Percentiles rank a stretch among this genome's conserved stretches.
phyloP scores from a whole-genome alignment of 306 rosid genomes.

The Sphenostylis stenocarpa region DNA sequence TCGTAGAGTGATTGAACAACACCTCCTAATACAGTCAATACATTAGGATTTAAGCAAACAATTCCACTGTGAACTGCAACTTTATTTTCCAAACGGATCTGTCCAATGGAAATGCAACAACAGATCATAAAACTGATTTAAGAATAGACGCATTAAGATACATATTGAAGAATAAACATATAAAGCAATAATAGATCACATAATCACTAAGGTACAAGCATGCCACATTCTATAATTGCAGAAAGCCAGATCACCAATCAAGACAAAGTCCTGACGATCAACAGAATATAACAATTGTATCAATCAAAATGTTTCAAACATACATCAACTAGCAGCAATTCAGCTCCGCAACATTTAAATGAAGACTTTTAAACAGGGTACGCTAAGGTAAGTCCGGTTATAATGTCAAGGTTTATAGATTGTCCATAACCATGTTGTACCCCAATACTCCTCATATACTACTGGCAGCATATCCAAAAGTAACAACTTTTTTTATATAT shows the following conservation, averaged over 20 bases:
- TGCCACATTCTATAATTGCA: background rate
- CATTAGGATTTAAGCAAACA: slow-evolving; percentile 72
- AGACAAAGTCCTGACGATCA: background rate
- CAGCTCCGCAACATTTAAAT: background rate
- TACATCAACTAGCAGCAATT: background rate
- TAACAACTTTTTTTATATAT: too few relatives aligned
- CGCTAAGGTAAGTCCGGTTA: too few relatives aligned
- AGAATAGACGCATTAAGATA: slow-evolving; percentile 1
- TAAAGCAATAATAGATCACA: background rate
- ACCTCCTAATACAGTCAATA: slow-evolving; percentile 75
- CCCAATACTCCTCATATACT: too few relatives aligned
- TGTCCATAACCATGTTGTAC: too few relatives aligned
- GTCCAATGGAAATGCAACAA: slow-evolving; percentile 39
- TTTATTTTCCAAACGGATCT: slow-evolving; percentile 81
- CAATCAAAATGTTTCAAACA: slow-evolving; percentile 21
- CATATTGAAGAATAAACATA: background rate
- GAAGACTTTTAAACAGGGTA: background rate
- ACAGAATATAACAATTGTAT: background rate
- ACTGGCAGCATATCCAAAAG: too few relatives aligned
- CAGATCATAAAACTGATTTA: slow-evolving; percentile 12
- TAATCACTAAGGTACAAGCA: background rate
- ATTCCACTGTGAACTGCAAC: slow-evolving; percentile 59
- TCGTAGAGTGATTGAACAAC: slow-evolving; percentile 78
- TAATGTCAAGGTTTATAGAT: too few relatives aligned
- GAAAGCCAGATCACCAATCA: slow-evolving; percentile 10